Evolutionary conservation across 2,329 filamentous ascomycete genomes (phyloP).

Genomic region (Aureobasidium subglaciale): DNA sequence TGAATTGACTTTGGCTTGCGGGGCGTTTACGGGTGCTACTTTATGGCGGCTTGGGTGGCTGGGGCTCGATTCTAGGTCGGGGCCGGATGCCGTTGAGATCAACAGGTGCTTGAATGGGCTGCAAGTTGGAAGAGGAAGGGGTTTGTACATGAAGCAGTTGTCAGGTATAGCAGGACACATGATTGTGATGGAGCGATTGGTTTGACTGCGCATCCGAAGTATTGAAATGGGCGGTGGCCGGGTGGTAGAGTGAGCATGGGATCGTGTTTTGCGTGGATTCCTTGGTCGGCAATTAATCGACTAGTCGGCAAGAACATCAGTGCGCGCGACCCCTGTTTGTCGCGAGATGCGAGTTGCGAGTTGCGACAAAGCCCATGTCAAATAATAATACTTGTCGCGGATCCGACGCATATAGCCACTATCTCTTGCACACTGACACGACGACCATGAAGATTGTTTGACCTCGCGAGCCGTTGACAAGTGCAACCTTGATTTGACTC

Average conservation of each 20-base stretch:
- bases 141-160: not conserved
- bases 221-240: too few species aligned
- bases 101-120: not conserved
- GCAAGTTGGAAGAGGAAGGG: not conserved
- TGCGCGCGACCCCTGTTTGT: not conserved
- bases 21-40: not conserved
- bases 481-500: not conserved
- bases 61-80: not conserved
- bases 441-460: not conserved
- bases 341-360: not conserved
- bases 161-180: too few species aligned
- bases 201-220: too few species aligned
- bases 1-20: not conserved
- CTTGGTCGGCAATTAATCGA: not conserved
- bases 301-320: not conserved
- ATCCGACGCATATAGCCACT: not conserved
- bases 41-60: slow-evolving; percentile 5
- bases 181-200: too few species aligned
- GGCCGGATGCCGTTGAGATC: not conserved
- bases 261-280: too few species aligned
- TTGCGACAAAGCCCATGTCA: too few species aligned
- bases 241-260: too few species aligned
- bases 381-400: not conserved
- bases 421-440: not conserved
- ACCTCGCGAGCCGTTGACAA: not conserved